Conservation (phyloP, 805 yeast species). For the Blastobotrys peoriensis region DNA sequence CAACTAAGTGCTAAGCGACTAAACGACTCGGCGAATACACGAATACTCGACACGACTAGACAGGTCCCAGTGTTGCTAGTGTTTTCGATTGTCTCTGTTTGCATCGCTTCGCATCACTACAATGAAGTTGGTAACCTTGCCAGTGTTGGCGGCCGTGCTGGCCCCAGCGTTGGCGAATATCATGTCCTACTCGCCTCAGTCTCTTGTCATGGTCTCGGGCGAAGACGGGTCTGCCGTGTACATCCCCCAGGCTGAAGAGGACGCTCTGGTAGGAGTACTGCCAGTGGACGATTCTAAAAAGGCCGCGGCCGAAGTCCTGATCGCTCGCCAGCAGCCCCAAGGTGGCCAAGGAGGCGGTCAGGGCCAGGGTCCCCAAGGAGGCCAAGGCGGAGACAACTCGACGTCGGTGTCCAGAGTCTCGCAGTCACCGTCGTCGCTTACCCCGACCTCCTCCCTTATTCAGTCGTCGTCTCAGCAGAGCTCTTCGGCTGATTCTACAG, state of each 20-base stretch:
- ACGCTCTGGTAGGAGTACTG: not conserved
- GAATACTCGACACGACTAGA: too few relatives aligned
- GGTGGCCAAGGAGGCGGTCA: not conserved
- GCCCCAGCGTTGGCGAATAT: not conserved
- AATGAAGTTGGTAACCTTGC: too few relatives aligned
- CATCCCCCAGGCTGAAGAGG: not conserved
- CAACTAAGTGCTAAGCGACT: too few relatives aligned
- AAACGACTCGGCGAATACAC: too few relatives aligned
- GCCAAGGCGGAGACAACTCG: not conserved
- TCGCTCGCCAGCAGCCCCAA: not conserved
- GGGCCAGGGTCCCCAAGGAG: not conserved
- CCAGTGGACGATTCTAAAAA: not conserved
- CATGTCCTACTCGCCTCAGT: not conserved
- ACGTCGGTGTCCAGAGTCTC: not conserved
- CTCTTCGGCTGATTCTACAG: not conserved
- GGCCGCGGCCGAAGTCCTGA: not conserved
- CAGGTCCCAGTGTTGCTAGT: too few relatives aligned
- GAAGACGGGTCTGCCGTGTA: not conserved
- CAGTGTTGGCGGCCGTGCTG: not conserved
- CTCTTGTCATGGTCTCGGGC: not conserved
- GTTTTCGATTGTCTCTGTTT: too few relatives aligned
- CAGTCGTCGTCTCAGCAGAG: not conserved
- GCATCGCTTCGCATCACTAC: too few relatives aligned
- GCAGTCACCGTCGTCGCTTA: not conserved
- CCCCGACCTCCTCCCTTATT: too few relatives aligned